These are phyloP conservation scores for Aureobasidium pullulans DNA, from an alignment of 2,329 filamentous ascomycete genomes.

Conservation along the genomic window DNA sequence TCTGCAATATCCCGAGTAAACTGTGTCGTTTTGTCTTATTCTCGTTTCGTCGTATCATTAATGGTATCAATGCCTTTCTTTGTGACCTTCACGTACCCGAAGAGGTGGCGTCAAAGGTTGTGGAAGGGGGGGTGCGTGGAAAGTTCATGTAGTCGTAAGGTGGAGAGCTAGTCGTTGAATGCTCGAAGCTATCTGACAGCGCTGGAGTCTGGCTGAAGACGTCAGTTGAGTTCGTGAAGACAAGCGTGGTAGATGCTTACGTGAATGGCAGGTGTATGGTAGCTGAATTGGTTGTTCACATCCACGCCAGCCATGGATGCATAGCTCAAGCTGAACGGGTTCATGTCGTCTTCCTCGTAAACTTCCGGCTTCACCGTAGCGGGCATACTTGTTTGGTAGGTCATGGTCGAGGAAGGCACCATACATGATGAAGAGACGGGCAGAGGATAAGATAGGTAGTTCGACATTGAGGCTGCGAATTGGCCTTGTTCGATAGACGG, in stretches of 20 bases:
- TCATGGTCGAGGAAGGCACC: not conserved
- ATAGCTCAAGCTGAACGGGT: slow-evolving; percentile 62
- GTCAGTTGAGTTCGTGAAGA: not conserved
- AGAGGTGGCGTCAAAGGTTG: slow-evolving; percentile 61
- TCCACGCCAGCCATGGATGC: slow-evolving; percentile 58
- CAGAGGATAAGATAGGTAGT: slow-evolving; percentile 33
- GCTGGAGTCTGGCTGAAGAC: slow-evolving; percentile 58
- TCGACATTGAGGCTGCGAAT: slow-evolving; percentile 37
- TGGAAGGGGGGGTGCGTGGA: slow-evolving; percentile 65
- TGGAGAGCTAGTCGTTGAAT: slow-evolving; percentile 44
- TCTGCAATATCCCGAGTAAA: not conserved
- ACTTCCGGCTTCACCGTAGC: slow-evolving; percentile 57
- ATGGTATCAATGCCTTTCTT: not conserved
- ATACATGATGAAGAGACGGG: slow-evolving; percentile 3
- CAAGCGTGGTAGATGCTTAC: slow-evolving; percentile 51
- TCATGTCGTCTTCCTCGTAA: slow-evolving; percentile 54
- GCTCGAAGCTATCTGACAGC: slow-evolving; percentile 65
- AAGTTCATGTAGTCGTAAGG: slow-evolving; percentile 31
- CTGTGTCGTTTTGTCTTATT: not conserved
- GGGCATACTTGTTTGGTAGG: slow-evolving; percentile 38
- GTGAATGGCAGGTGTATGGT: slow-evolving; percentile 64
- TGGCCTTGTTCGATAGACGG: slow-evolving; percentile 12
- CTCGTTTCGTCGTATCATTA: slow-evolving; percentile 5
- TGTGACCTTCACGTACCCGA: slow-evolving; percentile 17
- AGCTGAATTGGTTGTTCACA: slow-evolving; percentile 42